A percentile compares a stretch with the other conserved stretches of the same genome.
phyloP scores from a whole-genome alignment of 2,329 filamentous ascomycete species.

The Fusarium continuum region DNA sequence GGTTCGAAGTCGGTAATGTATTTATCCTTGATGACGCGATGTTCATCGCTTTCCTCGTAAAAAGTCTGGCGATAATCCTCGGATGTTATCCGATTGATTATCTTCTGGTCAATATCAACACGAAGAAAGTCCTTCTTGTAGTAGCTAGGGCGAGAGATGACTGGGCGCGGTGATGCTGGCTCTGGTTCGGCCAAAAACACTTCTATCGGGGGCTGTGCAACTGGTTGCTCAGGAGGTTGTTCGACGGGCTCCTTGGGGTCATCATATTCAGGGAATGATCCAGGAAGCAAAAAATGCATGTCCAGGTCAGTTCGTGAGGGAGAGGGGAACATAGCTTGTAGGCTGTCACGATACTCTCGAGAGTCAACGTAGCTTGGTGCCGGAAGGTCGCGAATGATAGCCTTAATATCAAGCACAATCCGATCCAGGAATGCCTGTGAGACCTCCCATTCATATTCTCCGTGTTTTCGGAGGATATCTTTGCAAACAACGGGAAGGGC shows the following conservation, averaged over 20 bases:
- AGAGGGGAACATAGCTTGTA: conserved; percentile 36
- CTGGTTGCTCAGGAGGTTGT: neutral
- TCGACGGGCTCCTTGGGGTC: conserved; percentile 16
- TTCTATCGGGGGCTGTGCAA: neutral
- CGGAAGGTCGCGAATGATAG: conserved; percentile 41
- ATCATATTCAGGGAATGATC: conserved; percentile 41
- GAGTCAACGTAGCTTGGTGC: conserved; percentile 45
- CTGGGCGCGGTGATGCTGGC: conserved; percentile 1
- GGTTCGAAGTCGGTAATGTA: conserved; percentile 37
- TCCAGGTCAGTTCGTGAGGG: conserved; percentile 30
- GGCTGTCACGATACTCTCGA: conserved; percentile 35
- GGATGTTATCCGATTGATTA: conserved; percentile 26
- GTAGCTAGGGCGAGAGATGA: conserved; percentile 14
- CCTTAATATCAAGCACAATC: conserved; percentile 45
- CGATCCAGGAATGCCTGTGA: conserved; percentile 41
- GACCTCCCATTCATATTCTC: conserved; percentile 15
- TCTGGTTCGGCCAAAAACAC: neutral
- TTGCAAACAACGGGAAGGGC: conserved; percentile 41
- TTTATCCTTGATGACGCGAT: conserved; percentile 29
- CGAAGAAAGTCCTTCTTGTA: conserved; percentile 24
- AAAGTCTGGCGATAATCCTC: conserved; percentile 31
- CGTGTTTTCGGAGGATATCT: conserved; percentile 32
- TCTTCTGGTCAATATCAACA: conserved; percentile 13
- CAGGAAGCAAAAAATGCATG: conserved; percentile 35
- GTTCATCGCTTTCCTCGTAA: conserved; percentile 33